A percentile compares a stretch with the other conserved stretches of the same genome.
Evolutionary conservation across 169 alveolate genomes (phyloP).

Genomic region (Eimeria praecox): DNA sequence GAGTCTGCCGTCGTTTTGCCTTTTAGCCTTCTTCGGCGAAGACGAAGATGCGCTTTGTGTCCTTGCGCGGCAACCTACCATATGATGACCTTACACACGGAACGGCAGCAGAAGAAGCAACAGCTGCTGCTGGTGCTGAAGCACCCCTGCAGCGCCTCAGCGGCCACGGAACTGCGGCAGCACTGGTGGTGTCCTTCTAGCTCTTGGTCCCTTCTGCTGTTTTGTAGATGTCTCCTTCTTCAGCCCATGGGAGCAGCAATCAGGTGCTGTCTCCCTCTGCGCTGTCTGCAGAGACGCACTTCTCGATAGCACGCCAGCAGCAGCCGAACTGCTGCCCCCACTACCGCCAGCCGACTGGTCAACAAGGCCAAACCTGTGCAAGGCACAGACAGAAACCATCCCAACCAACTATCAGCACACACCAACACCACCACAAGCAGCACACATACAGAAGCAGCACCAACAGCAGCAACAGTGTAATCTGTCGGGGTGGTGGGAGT

Average conservation of each 20-base stretch:
- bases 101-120: not conserved
- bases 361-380: slow-evolving; percentile 44
- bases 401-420: not conserved
- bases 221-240: not conserved
- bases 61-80: not conserved
- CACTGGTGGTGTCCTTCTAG: not conserved
- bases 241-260: slow-evolving; percentile 27
- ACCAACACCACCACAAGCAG: not conserved
- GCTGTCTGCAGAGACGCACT: slow-evolving; percentile 47
- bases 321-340: slow-evolving; percentile 58
- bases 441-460: not conserved
- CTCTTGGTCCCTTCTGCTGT: not conserved
- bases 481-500: not conserved
- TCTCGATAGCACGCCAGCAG: slow-evolving; percentile 15
- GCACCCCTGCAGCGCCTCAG: not conserved
- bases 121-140: not conserved
- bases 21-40: not conserved
- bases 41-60: not conserved
- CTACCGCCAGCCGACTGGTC: slow-evolving; percentile 13
- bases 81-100: not conserved
- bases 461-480: not conserved
- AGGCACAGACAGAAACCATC: not conserved
- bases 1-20: not conserved
- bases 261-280: slow-evolving; percentile 45
- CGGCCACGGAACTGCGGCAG: not conserved